phyloP scores from a whole-genome alignment of 331 rosid species.

The Malus hybrid region DNA sequence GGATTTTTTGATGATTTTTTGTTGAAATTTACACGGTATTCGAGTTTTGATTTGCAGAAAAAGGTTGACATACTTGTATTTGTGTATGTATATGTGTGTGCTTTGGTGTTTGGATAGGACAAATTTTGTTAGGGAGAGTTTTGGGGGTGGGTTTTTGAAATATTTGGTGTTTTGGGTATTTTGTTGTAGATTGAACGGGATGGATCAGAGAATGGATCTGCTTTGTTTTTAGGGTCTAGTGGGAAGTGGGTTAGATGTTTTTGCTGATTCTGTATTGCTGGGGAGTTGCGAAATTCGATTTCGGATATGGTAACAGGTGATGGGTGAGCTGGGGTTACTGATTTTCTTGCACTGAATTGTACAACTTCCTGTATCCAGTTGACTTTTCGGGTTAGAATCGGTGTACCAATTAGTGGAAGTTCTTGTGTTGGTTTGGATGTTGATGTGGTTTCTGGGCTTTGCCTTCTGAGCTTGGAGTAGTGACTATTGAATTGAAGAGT shows the following conservation, averaged over 20 bases:
- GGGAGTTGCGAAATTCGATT: constrained; percentile 6
- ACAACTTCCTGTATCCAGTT: background rate
- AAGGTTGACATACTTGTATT: constrained; percentile 15
- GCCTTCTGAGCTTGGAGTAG: constrained; percentile 7
- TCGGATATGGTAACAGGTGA: constrained; percentile 1
- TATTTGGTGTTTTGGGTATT: constrained; percentile 14
- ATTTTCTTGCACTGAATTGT: constrained; percentile 12
- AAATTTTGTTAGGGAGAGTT: background rate
- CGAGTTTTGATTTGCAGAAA: constrained; percentile 19
- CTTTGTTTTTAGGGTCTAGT: constrained; percentile 18
- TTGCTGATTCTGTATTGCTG: background rate
- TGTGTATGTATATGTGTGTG: constrained; percentile 3
- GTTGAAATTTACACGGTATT: background rate
- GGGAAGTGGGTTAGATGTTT: constrained; percentile 20
- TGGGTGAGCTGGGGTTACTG: constrained; percentile 19
- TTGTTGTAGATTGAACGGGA: constrained; percentile 41
- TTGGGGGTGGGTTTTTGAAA: background rate
- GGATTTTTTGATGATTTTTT: background rate
- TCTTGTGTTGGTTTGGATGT: constrained; percentile 1
- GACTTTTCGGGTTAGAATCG: constrained; percentile 18
- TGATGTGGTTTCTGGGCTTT: constrained; percentile 8
- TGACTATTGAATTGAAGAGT: constrained; percentile 9
- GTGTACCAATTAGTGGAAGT: constrained; percentile 23
- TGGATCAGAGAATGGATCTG: constrained; percentile 44
- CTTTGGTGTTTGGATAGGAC: constrained; percentile 13